Base-by-base conservation (phyloP, 805 yeast species). In the Lachancea kluyveri region DNA sequence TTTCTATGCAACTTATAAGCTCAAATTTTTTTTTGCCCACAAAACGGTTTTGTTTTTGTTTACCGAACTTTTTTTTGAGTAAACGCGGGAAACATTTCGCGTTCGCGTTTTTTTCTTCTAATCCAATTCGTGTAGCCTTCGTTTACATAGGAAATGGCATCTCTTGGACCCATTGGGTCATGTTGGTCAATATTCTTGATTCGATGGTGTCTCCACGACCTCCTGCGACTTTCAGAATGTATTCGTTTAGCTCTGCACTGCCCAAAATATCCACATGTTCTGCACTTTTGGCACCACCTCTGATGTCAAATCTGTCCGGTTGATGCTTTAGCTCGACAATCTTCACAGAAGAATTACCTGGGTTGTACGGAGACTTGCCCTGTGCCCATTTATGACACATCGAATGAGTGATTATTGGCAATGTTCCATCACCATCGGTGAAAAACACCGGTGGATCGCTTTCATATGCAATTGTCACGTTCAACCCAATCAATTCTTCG, bases 201-300 rank as follows among this genome's bases (percentile, higher is more conserved):
- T 72, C 63, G 36, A 92, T 82, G 12, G 65, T 56, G 28, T 74
- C 74, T 2, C 94, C 95, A 21, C 66, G 56, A 0, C 98, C 98
- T 25, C 84, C 67, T 1, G 88, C 96, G 11, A 92, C 86, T 40
- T 72, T 72, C 33, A 90, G 63, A 8, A 92, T 65, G 48, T 88
- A 63, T 51, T 92, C 98, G 53, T 92, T 92, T 54, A 92, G 64
- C 51, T 81, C 94, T 1, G 96, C 85, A 41, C 94, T 77, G 2
- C 98, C 98, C 28, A 92, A 65, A 28, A 92, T 88, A 54, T 92
- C 98, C 17, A 92, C 98, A 57, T 92, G 98, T 49, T 92, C 98
- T 1, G 97, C 96, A 1, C 96, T 90, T 54, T 82, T 83, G 8
- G 96, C 94, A 9, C 98, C 98, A 16, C 98, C 98, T 43, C 98